phyloP scores from a whole-genome alignment of 2,329 filamentous ascomycete genomes.

The Aspergillus alliaceus region DNA sequence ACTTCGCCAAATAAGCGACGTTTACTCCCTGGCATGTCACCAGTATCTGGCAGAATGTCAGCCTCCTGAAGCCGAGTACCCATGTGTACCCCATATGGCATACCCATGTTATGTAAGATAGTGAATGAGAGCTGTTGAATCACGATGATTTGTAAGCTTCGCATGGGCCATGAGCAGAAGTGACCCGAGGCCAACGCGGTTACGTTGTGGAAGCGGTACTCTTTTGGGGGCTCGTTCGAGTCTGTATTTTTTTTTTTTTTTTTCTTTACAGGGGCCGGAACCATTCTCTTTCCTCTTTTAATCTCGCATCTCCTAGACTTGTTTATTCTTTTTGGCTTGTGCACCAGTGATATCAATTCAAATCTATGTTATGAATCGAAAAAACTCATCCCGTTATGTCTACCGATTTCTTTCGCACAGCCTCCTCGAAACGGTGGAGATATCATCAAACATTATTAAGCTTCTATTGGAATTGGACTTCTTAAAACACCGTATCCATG shows the following conservation, averaged over 20 bases:
- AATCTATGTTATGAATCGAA: not conserved
- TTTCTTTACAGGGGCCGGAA: not conserved
- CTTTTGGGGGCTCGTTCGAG: not conserved
- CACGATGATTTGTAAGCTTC: not conserved
- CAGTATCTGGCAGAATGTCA: not conserved
- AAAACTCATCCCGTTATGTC: too few species aligned
- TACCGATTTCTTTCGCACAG: too few species aligned
- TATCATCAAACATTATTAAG: not conserved
- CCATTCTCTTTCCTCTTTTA: not conserved
- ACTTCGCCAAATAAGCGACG: constrained; percentile 84
- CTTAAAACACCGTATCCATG: not conserved
- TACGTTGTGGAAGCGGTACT: not conserved
- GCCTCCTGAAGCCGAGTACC: not conserved
- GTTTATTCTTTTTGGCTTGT: not conserved
- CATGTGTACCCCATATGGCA: not conserved
- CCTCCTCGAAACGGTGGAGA: too few species aligned
- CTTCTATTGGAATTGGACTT: not conserved
- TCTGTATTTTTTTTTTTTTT: not conserved
- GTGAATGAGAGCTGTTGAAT: not conserved
- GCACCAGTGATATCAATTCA: not conserved
- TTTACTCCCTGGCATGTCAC: not conserved
- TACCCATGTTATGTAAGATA: constrained; percentile 1
- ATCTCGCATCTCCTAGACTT: not conserved
- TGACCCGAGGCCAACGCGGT: not conserved
- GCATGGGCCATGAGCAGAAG: not conserved